These are phyloP conservation scores for Phytophthora cactorum DNA, from an alignment of 352 stramenopile genomes.

Conservation along the genomic window DNA sequence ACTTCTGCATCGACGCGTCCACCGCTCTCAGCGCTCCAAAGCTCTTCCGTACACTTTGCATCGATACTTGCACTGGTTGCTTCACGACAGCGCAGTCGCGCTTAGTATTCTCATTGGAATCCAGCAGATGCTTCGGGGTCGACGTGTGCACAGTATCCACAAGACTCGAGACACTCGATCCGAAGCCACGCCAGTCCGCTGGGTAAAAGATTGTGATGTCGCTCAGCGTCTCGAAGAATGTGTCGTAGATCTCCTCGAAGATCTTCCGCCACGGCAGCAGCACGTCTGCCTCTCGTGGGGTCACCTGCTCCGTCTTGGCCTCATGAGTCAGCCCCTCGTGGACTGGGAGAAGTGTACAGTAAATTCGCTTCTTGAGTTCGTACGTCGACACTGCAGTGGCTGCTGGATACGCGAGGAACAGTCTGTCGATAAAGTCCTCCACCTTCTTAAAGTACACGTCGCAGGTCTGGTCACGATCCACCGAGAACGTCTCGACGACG, in stretches of 20 bases:
- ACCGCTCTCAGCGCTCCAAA: slow-evolving; percentile 32
- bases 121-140: neutral
- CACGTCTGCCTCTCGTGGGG: slow-evolving; percentile 21
- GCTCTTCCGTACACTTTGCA: slow-evolving; percentile 47
- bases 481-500: slow-evolving; percentile 7
- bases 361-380: slow-evolving; percentile 74
- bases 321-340: slow-evolving; percentile 47
- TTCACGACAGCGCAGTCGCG: slow-evolving; percentile 12
- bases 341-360: slow-evolving; percentile 53
- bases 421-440: slow-evolving; percentile 56
- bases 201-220: slow-evolving; percentile 59
- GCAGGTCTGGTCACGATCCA: slow-evolving; percentile 50
- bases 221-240: slow-evolving; percentile 64
- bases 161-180: slow-evolving; percentile 16
- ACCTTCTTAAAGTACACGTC: slow-evolving; percentile 63
- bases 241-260: slow-evolving; percentile 62
- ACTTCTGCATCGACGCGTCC: slow-evolving; percentile 32
- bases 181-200: slow-evolving; percentile 26
- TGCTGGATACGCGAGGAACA: slow-evolving; percentile 47
- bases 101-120: slow-evolving; percentile 7
- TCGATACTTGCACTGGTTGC: slow-evolving; percentile 29
- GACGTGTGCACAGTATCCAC: slow-evolving; percentile 16
- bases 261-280: slow-evolving; percentile 65
- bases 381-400: slow-evolving; percentile 47
- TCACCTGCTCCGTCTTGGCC: slow-evolving; percentile 15